A percentile compares a stretch with the other conserved stretches of the same genome.
Conservation (phyloP, 23 red algal genomes). For the Gracilaria gracilis region DNA sequence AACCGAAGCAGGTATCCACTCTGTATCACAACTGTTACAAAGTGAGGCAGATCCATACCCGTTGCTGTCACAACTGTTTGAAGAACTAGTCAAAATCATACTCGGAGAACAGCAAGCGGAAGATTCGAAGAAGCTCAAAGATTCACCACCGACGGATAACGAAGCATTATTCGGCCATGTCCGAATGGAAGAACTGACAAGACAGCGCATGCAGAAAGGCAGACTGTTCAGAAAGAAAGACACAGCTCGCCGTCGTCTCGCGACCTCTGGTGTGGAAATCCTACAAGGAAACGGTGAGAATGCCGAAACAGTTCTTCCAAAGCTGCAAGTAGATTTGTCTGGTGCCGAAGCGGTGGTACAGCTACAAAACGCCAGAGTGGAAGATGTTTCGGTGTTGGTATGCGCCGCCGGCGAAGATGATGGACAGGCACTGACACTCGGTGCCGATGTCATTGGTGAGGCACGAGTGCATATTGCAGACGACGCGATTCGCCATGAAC, state of each 20-base stretch:
- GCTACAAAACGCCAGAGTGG: not conserved
- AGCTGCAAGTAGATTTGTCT: constrained; percentile 12
- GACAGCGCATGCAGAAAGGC: not conserved
- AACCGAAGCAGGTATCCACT: not conserved
- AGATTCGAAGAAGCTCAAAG: not conserved
- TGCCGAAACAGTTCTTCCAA: not conserved
- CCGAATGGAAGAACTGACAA: constrained; percentile 6
- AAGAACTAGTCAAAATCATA: not conserved
- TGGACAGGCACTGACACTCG: constrained; percentile 32
- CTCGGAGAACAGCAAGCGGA: not conserved
- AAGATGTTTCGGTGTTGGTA: constrained; percentile 40
- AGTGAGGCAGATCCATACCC: constrained; percentile 53
- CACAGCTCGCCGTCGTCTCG: constrained; percentile 19
- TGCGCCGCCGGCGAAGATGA: constrained; percentile 28
- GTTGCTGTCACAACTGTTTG: not conserved
- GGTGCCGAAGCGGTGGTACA: constrained; percentile 3
- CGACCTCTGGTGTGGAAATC: not conserved
- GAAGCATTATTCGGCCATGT: not conserved
- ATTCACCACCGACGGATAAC: not conserved
- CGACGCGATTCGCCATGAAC: not conserved
- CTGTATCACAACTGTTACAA: constrained; percentile 22
- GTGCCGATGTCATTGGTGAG: constrained; percentile 26
- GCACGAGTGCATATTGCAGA: constrained; percentile 2
- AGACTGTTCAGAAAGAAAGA: not conserved
- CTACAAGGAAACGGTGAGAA: not conserved